Conservation (phyloP, 768 basidiomycete species). For the Tricholoma furcatifolium region DNA sequence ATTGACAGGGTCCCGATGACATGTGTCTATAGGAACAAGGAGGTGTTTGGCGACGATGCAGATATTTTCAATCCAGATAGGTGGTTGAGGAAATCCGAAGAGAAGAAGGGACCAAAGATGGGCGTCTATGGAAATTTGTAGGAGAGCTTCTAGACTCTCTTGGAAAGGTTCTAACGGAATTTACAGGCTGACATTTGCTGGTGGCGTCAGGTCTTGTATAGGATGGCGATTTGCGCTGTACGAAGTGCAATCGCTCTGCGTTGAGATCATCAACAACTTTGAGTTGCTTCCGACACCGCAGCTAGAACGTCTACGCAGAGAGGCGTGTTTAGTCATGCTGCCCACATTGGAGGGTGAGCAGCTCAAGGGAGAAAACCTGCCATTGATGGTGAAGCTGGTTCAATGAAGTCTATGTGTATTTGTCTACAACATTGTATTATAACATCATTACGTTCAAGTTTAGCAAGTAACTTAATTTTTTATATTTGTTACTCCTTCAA, state of each 20-base stretch:
- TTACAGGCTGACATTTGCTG: constrained; percentile 44
- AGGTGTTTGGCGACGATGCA: constrained; percentile 59
- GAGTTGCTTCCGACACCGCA: constrained; percentile 46
- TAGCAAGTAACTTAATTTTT: not conserved
- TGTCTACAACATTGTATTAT: not conserved
- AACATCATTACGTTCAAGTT: constrained; percentile 4
- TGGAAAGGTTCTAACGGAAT: not conserved
- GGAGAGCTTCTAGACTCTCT: constrained; percentile 4
- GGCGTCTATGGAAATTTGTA: constrained; percentile 52
- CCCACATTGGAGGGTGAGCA: constrained; percentile 46
- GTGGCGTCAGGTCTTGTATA: constrained; percentile 46
- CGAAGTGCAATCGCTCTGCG: constrained; percentile 57
- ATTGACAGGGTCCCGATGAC: not conserved
- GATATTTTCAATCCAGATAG: constrained; percentile 53
- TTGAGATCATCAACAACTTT: constrained; percentile 60
- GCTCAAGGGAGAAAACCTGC: constrained; percentile 43
- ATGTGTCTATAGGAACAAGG: constrained; percentile 34
- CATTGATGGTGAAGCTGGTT: constrained; percentile 37
- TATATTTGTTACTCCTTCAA: not conserved
- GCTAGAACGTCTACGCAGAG: constrained; percentile 37
- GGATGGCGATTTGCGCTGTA: constrained; percentile 53
- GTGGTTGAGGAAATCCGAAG: constrained; percentile 41
- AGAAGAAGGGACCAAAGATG: constrained; percentile 38
- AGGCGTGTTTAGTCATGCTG: constrained; percentile 47
- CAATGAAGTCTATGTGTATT: constrained; percentile 8